Conservation (phyloP, 1,284 basidiomycete species). For the Pyrrhoderma noxium region DNA sequence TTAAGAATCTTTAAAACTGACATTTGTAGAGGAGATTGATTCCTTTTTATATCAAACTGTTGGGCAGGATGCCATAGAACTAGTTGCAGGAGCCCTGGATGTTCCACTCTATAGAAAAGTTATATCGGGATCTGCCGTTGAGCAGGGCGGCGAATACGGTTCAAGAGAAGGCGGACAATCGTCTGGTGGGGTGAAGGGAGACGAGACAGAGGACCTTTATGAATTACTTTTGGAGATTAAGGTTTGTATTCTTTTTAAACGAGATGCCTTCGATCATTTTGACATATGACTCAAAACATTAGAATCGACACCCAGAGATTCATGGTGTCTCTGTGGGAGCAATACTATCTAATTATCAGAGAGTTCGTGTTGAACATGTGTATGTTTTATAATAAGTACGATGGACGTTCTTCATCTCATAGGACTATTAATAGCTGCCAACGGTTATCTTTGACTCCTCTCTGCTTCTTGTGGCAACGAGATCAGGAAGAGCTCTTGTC, state of each 20-base stretch:
- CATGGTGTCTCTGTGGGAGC: slow-evolving; percentile 91
- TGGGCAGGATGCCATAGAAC: slow-evolving; percentile 88
- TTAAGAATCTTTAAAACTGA: slow-evolving; percentile 18
- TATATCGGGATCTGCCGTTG: slow-evolving; percentile 78
- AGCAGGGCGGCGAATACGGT: slow-evolving; percentile 85
- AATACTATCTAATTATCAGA: slow-evolving; percentile 96
- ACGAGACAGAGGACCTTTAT: slow-evolving; percentile 95
- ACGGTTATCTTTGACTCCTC: slow-evolving; percentile 72
- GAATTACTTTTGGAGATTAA: slow-evolving; percentile 74
- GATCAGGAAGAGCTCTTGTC: slow-evolving; percentile 77
- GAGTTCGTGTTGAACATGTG: slow-evolving; percentile 97
- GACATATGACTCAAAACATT: slow-evolving; percentile 1
- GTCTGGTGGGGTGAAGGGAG: slow-evolving; percentile 54
- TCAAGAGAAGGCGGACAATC: slow-evolving; percentile 39
- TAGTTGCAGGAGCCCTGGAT: slow-evolving; percentile 79
- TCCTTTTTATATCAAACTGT: slow-evolving; percentile 99
- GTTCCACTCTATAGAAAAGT: slow-evolving; percentile 80
- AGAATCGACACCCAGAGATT: slow-evolving; percentile 72
- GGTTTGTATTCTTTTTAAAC: slow-evolving; percentile 35
- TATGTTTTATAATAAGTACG: slow-evolving; percentile 31
- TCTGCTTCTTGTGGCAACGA: slow-evolving; percentile 94
- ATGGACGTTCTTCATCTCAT: background rate
- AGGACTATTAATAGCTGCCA: slow-evolving; percentile 71
- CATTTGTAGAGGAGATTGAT: slow-evolving; percentile 84
- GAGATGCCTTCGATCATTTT: background rate